Evolutionary conservation across 257 asterid species (phyloP).

Genomic region (Ocimum tenuiflorum): DNA sequence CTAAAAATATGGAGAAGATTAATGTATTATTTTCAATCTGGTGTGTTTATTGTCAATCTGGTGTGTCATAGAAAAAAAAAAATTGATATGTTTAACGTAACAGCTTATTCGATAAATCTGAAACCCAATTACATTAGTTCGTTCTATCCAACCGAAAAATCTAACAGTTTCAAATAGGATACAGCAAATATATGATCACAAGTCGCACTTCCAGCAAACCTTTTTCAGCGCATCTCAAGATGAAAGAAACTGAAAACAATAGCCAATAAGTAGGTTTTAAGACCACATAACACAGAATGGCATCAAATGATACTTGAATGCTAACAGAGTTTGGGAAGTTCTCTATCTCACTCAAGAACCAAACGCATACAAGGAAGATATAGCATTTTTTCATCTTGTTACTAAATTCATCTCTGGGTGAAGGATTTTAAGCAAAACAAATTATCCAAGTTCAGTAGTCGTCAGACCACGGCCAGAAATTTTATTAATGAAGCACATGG

Average conservation of each 20-base stretch:
- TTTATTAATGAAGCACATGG: constrained; percentile 2
- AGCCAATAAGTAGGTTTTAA: background rate
- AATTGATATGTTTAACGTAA: background rate
- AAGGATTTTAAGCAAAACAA: background rate
- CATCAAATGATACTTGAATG: background rate
- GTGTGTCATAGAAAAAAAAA: background rate
- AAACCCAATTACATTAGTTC: background rate
- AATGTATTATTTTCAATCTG: background rate
- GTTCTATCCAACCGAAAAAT: background rate
- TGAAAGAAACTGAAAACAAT: constrained; percentile 1
- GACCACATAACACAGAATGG: background rate
- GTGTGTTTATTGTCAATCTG: too few species aligned
- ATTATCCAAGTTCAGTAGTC: background rate
- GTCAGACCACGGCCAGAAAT: background rate
- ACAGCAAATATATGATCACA: constrained; percentile 6
- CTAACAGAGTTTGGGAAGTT: background rate
- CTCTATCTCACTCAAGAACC: background rate
- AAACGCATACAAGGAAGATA: constrained; percentile 8
- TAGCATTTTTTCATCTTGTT: constrained; percentile 4
- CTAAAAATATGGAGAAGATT: background rate
- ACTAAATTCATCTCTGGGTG: constrained; percentile 15
- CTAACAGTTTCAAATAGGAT: background rate
- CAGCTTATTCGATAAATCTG: constrained; percentile 8
- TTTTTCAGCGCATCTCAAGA: background rate
- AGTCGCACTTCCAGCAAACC: background rate